Evolutionary conservation across 306 rosid genomes (phyloP), one percentile per base, ranked within the genome.

Genomic region (Phaseolus lunatus): DNA sequence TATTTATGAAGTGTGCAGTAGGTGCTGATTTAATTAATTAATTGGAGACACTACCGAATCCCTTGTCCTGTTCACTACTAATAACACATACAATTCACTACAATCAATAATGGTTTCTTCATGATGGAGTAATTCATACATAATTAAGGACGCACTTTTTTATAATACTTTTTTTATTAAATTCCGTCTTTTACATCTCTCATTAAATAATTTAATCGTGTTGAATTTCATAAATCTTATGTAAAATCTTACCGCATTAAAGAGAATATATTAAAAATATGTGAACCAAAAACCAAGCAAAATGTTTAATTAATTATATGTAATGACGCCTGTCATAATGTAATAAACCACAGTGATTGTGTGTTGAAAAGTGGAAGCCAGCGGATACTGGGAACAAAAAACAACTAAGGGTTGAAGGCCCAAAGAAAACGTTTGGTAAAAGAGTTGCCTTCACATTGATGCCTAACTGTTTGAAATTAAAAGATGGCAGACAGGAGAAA

Each of bases 21-120:
- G 82, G 82, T 80, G 73, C 73, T 41, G 61, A 65, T 70, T 79
- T 70, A 33, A 33, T 33, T 35, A 65, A 57, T 63, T 80, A 80
- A 84, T 66, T 23, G 24, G 19, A 18, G 13, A 43, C 48, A n/a
- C 70, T 65, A 67, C 80, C 77, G 3, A 76, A 76, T 62, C 48
- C 62, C 23, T 76, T 76, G 79, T 72, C 85, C 29, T 74, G 24
- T 48, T 45, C 19, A 0, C 6, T 54, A 11, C 0, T 5, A 27
- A 9, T 14, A 15, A 5, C 24, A 57, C 66, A 59, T 24, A 23
- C 44, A 26, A 15, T 29, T 27, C 41, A 29, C 43, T 27, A 31
- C 1, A 16, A 29, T 31, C 44, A 61, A 61, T 27, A 31, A 29
- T 15, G n/a, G 15, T 22, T 13, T 5, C 15, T 26, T 6, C 9